Evolutionary conservation across 352 stramenopile genomes (phyloP).

Genomic region (Pythium sp.): DNA sequence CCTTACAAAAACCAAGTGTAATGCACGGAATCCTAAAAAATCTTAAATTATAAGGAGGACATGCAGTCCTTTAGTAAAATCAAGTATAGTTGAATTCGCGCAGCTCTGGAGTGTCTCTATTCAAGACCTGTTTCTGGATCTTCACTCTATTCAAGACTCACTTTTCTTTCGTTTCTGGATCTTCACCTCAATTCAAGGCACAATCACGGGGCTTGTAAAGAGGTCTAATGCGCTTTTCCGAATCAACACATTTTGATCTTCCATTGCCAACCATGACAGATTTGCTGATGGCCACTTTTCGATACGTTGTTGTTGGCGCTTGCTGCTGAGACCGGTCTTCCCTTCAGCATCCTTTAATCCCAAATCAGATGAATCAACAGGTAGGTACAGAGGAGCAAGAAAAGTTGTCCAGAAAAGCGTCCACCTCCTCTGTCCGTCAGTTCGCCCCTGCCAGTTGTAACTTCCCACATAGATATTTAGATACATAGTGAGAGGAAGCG

Average conservation of each 20-base stretch:
- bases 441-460: background rate
- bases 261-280: too few relatives aligned
- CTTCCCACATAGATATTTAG: too few relatives aligned
- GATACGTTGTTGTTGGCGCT: too few relatives aligned
- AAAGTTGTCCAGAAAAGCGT: background rate
- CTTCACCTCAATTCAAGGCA: background rate
- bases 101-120: background rate
- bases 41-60: too few relatives aligned
- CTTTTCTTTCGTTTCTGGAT: background rate
- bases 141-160: background rate
- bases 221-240: background rate
- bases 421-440: background rate
- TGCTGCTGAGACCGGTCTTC: background rate
- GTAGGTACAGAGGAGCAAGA: background rate
- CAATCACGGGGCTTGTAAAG: background rate
- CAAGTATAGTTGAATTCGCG: too few relatives aligned
- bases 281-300: too few relatives aligned
- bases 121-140: background rate
- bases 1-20: too few relatives aligned
- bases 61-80: too few relatives aligned
- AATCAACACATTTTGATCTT: background rate
- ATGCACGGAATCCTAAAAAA: too few relatives aligned
- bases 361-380: background rate
- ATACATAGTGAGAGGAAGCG: background rate
- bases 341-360: background rate